Conservation (phyloP, 371 early-diverging fungal genomes). For the Paraphysoderma sedebokerense region DNA sequence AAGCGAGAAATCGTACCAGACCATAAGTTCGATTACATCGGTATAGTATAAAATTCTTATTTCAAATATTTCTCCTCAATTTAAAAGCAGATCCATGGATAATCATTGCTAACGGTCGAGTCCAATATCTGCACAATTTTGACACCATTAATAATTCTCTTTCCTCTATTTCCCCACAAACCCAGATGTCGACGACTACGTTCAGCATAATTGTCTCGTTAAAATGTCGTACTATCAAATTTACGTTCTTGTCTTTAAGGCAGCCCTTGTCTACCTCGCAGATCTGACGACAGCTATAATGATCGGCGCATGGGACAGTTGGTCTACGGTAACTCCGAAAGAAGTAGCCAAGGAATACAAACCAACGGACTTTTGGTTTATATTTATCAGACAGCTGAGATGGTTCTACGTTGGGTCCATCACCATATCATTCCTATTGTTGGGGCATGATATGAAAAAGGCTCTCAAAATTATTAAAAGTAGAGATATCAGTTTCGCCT, state of each 20-base stretch:
- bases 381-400: too few relatives aligned
- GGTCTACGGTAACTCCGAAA: too few relatives aligned
- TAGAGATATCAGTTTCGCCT: constrained; percentile 55
- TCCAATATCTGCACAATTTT: too few relatives aligned
- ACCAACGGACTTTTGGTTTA: too few relatives aligned
- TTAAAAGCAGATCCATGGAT: too few relatives aligned
- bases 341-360: too few relatives aligned
- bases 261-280: constrained; percentile 49
- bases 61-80: too few relatives aligned
- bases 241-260: constrained; percentile 46
- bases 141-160: too few relatives aligned
- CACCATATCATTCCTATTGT: constrained; percentile 40
- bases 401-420: constrained; percentile 55
- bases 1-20: constrained; percentile 61
- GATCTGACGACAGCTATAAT: constrained; percentile 47
- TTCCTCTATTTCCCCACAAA: too few relatives aligned
- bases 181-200: constrained; percentile 64
- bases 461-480: constrained; percentile 37
- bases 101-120: too few relatives aligned
- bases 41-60: too few relatives aligned
- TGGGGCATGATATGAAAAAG: constrained; percentile 51
- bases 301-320: too few relatives aligned
- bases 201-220: constrained; percentile 18
- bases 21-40: constrained; percentile 77
- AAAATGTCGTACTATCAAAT: constrained; percentile 36